Percentiles rank a stretch among this genome's conserved stretches.
Conservation (phyloP, 768 basidiomycete species). For the Kwoniella sp. region DNA sequence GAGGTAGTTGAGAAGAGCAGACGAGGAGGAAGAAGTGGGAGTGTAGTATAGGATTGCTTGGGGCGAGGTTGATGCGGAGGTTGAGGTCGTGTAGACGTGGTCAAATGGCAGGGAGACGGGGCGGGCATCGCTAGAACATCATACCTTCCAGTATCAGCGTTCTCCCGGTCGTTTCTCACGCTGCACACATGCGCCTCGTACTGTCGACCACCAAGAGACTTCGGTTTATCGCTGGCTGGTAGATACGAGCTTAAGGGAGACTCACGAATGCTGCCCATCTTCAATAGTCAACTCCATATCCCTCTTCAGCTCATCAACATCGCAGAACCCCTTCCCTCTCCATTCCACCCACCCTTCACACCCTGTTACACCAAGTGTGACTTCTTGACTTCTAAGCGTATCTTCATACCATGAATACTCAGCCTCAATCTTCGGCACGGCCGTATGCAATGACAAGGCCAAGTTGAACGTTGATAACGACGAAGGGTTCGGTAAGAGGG, state of each 20-base stretch:
- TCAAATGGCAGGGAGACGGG: slow-evolving; percentile 48
- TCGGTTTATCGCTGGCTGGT: not conserved
- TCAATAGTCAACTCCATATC: slow-evolving; percentile 52
- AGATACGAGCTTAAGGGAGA: no score
- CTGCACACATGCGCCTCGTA: not conserved
- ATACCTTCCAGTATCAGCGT: not conserved
- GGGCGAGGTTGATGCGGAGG: slow-evolving; percentile 59
- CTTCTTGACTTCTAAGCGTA: slow-evolving; percentile 25
- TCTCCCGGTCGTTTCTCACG: no score
- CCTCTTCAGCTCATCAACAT: slow-evolving; percentile 36
- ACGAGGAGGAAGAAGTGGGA: slow-evolving; percentile 69
- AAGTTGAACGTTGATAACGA: slow-evolving; percentile 66
- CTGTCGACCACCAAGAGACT: not conserved
- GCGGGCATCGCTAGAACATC: not conserved
- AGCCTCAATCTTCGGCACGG: slow-evolving; percentile 79
- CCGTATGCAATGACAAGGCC: slow-evolving; percentile 74
- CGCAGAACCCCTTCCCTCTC: slow-evolving; percentile 52
- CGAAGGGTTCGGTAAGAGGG: slow-evolving; percentile 61
- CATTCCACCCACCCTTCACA: slow-evolving; percentile 55
- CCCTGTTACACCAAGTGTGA: slow-evolving; percentile 26
- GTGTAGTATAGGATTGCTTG: slow-evolving; percentile 77
- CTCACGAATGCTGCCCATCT: slow-evolving; percentile 32
- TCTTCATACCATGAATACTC: slow-evolving; percentile 72
- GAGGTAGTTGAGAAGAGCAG: slow-evolving; percentile 67
- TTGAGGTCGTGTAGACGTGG: slow-evolving; percentile 58